phyloP scores from a whole-genome alignment of 331 rosid genomes.

The Acacia concinna region DNA sequence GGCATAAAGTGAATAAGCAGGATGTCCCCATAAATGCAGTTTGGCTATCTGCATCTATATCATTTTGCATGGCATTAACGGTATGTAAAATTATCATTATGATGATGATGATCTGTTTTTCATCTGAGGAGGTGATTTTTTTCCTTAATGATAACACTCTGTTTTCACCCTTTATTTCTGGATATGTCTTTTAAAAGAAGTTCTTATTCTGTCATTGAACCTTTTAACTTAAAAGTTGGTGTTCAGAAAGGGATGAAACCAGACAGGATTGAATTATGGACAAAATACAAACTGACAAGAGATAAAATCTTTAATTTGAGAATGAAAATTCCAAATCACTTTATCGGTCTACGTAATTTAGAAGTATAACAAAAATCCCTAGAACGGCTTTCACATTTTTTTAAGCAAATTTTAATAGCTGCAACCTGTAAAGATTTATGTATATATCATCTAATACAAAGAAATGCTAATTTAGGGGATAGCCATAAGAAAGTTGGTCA shows the following conservation, averaged over 20 bases:
- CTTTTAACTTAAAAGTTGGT: not conserved
- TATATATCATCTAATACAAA: not conserved
- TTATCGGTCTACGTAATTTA: not conserved
- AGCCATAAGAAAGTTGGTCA: not conserved
- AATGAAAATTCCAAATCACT: not conserved
- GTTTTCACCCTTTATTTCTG: not conserved
- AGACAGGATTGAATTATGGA: not conserved
- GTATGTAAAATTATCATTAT: conserved; percentile 36
- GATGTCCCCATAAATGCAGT: conserved; percentile 89
- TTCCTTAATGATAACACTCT: not conserved
- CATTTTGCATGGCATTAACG: conserved; percentile 92
- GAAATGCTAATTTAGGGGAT: not conserved
- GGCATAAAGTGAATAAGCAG: conserved; percentile 85
- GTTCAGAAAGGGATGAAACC: not conserved
- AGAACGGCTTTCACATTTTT: not conserved
- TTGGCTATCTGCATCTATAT: conserved; percentile 77
- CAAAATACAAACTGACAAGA: not conserved
- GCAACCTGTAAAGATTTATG: not conserved
- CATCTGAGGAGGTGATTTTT: not conserved
- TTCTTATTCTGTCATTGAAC: not conserved
- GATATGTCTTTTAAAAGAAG: not conserved
- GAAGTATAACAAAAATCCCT: not conserved
- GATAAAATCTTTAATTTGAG: not conserved
- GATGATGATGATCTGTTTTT: not conserved
- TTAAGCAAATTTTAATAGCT: not conserved